Evolutionary conservation across 129 eudicot genomes (phyloP).

Genomic region (Centaurea solstitialis): DNA sequence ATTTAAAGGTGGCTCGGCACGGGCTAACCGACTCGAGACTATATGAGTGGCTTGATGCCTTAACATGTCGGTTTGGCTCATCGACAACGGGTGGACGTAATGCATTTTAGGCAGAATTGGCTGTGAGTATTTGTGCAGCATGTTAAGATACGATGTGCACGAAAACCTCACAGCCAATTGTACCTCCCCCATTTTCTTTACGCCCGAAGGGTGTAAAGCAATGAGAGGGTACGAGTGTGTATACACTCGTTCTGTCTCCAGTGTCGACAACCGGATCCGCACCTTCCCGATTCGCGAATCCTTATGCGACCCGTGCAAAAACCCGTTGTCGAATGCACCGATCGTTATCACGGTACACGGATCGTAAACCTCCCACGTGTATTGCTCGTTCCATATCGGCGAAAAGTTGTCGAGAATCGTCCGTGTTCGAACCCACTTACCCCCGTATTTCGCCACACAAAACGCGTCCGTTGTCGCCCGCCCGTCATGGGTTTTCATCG

Average conservation of each 20-base stretch:
- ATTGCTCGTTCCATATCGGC: constrained; percentile 93
- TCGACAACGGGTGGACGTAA: constrained; percentile 77
- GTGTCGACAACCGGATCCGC: constrained; percentile 75
- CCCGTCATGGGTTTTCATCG: constrained; percentile 77
- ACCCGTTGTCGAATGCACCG: constrained; percentile 76
- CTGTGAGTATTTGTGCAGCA: constrained; percentile 76
- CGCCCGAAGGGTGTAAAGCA: constrained; percentile 76
- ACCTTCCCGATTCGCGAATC: constrained; percentile 82
- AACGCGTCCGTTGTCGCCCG: constrained; percentile 77
- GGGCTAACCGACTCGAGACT: constrained; percentile 56
- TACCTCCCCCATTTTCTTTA: constrained; percentile 89
- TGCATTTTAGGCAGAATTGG: constrained; percentile 96
- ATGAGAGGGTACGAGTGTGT: constrained; percentile 87
- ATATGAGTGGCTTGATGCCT: constrained; percentile 74
- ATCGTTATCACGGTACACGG: constrained; percentile 85
- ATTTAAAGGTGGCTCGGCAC: constrained; percentile 82
- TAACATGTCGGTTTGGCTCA: constrained; percentile 52
- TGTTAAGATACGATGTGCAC: constrained; percentile 70
- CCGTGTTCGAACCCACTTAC: constrained; percentile 86
- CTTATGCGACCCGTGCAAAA: constrained; percentile 47
- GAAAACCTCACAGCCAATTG: constrained; percentile 89
- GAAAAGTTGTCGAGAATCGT: constrained; percentile 64
- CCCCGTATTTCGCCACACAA: constrained; percentile 89
- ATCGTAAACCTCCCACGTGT: constrained; percentile 94
- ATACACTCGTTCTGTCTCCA: constrained; percentile 86